A percentile compares a stretch with the other conserved stretches of the same genome.
These are phyloP conservation scores for Annulohypoxylon truncatum DNA, from an alignment of 2,329 filamentous ascomycete species.

Conservation along the genomic window DNA sequence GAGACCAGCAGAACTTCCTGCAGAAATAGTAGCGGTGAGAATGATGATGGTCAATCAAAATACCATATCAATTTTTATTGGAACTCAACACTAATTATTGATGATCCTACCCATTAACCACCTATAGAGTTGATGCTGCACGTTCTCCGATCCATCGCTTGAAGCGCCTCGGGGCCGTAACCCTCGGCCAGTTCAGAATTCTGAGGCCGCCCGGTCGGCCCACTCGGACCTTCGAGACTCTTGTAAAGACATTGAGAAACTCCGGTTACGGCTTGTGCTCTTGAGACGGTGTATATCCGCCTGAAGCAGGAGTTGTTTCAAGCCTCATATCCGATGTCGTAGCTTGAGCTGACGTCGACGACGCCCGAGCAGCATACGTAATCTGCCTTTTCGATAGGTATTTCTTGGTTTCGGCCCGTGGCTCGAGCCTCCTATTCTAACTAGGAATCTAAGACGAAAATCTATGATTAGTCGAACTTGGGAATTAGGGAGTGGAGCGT, in stretches of 20 bases:
- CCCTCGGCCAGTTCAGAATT: background rate
- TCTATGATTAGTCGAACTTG: background rate
- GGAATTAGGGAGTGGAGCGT: background rate
- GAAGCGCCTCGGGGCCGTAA: background rate
- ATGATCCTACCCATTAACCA: background rate
- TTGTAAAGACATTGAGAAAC: background rate
- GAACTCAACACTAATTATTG: background rate
- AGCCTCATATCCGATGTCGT: background rate
- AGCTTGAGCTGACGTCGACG: background rate
- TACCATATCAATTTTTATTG: background rate
- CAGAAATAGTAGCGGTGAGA: background rate
- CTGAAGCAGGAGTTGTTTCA: constrained; percentile 1
- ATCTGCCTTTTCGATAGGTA: background rate
- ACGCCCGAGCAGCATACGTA: background rate
- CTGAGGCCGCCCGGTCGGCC: background rate
- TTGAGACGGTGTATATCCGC: background rate
- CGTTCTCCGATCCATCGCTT: background rate
- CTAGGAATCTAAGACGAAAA: background rate
- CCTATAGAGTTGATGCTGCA: background rate
- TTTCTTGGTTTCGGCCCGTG: background rate
- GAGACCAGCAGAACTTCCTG: background rate
- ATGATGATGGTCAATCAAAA: background rate
- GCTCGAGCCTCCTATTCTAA: background rate
- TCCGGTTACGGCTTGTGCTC: background rate
- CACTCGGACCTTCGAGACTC: background rate